phyloP scores from a whole-genome alignment of 345 rosid species.

The Eucalyptus cloeziana region DNA sequence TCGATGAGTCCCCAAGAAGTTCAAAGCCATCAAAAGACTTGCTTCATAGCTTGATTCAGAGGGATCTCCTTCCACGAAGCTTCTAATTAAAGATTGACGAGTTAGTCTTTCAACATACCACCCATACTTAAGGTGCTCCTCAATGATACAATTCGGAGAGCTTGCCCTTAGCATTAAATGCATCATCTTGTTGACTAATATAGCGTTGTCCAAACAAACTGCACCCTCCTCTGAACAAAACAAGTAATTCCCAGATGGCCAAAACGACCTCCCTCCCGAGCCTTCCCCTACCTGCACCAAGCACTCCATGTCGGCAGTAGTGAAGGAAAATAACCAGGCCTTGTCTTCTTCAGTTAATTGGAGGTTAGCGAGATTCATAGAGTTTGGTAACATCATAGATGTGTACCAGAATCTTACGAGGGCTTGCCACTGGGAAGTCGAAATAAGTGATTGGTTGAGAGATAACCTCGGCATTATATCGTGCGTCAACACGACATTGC shows the following conservation, averaged over 20 bases:
- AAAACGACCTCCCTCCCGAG: slow-evolving; percentile 7
- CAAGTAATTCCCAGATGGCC: slow-evolving; percentile 70
- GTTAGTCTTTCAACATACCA: neutral
- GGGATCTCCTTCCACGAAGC: neutral
- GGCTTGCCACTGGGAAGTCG: neutral
- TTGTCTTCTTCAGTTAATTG: neutral
- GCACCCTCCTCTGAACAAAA: slow-evolving; percentile 72
- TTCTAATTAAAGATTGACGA: neutral
- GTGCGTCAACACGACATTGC: slow-evolving; percentile 48
- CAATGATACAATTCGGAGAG: slow-evolving; percentile 16
- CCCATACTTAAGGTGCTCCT: slow-evolving; percentile 35
- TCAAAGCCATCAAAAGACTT: neutral
- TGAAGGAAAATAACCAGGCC: slow-evolving; percentile 1
- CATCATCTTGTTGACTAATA: slow-evolving; percentile 40
- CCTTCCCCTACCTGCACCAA: neutral
- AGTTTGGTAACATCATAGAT: slow-evolving; percentile 6
- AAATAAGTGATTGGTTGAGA: slow-evolving; percentile 12
- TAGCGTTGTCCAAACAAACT: slow-evolving; percentile 51
- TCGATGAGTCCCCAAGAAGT: neutral
- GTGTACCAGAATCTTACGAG: slow-evolving; percentile 15
- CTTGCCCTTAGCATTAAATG: slow-evolving; percentile 18
- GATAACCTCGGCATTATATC: slow-evolving; percentile 58
- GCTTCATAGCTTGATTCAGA: neutral
- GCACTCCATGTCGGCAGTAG: neutral
- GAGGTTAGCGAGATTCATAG: neutral